phyloP scores from a whole-genome alignment of 2,329 filamentous ascomycete genomes.

The Gliomastix tumulicola region DNA sequence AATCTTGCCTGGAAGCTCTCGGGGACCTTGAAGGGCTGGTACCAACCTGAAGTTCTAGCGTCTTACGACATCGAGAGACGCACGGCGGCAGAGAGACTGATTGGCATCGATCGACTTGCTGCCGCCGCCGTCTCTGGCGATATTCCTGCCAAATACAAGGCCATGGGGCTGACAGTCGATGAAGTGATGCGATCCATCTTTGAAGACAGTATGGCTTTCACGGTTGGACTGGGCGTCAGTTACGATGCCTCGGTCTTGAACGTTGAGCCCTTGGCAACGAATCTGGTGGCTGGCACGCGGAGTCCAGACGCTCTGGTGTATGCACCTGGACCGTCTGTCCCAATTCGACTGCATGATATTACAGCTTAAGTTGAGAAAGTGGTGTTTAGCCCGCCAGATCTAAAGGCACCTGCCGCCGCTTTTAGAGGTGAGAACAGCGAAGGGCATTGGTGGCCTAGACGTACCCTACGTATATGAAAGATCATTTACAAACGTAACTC shows the following conservation, averaged over 20 bases:
- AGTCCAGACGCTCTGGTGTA: no score
- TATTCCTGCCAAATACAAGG: conserved; percentile 32
- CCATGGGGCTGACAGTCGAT: conserved; percentile 25
- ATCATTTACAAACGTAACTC: no score
- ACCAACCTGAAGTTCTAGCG: conserved; percentile 18
- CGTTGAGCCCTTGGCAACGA: no score
- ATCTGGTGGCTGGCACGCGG: no score
- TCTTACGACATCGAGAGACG: conserved; percentile 30
- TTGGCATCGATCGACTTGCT: conserved; percentile 29
- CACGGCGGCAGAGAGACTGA: conserved; percentile 26
- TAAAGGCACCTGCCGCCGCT: no score
- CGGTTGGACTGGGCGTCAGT: conserved; percentile 51
- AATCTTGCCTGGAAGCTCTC: conserved; percentile 44
- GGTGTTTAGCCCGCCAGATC: no score
- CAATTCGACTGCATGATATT: no score
- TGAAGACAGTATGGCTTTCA: conserved; percentile 51
- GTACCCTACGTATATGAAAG: no score
- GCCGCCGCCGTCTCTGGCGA: conserved; percentile 31
- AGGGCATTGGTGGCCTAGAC: no score
- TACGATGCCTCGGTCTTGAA: conserved; percentile 44
- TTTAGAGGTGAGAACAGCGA: no score
- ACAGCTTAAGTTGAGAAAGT: no score
- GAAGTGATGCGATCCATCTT: conserved; percentile 48
- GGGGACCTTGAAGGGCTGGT: conserved; percentile 11
- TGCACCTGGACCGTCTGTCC: no score